A percentile compares a stretch with the other conserved stretches of the same genome.
These are phyloP conservation scores for Goffeauzyma gilvescens DNA, from an alignment of 768 basidiomycete species.

Conservation along the genomic window DNA sequence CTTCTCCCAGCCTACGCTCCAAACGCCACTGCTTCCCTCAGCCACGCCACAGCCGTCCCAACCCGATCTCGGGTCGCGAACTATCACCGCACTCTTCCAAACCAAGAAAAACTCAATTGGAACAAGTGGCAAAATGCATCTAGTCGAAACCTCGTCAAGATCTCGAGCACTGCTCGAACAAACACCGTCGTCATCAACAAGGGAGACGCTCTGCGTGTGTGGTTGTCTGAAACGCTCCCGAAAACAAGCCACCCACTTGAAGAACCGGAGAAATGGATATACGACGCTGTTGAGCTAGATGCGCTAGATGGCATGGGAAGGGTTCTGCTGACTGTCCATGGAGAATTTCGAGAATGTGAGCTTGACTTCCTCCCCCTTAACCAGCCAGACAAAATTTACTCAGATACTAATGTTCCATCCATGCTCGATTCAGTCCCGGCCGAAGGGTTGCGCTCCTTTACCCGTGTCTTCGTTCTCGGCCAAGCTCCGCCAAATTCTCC, in stretches of 20 bases:
- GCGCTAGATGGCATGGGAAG: constrained; percentile 27
- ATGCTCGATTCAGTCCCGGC: constrained; percentile 40
- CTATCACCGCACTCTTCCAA: constrained; percentile 39
- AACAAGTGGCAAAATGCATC: constrained; percentile 41
- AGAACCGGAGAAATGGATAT: constrained; percentile 58
- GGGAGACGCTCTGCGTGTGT: constrained; percentile 42
- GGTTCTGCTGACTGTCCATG: constrained; percentile 60
- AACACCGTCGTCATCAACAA: constrained; percentile 2
- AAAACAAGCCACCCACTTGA: constrained; percentile 63
- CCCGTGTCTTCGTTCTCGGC: constrained; percentile 71
- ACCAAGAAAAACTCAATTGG: constrained; percentile 72
- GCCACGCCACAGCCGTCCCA: constrained; percentile 65
- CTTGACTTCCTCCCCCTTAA: constrained; percentile 14
- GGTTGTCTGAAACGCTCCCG: constrained; percentile 44
- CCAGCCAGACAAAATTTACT: not conserved
- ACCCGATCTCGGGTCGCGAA: constrained; percentile 55
- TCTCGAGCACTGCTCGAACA: not conserved
- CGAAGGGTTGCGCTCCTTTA: constrained; percentile 74
- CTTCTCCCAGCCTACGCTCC: constrained; percentile 61
- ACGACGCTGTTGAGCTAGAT: constrained; percentile 62
- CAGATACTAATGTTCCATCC: not conserved
- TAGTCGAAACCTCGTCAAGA: constrained; percentile 57
- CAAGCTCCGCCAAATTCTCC: constrained; percentile 62
- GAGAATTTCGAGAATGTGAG: constrained; percentile 77
- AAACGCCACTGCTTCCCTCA: constrained; percentile 76